Conservation (phyloP, 1,139 yeast species). For the Suhomyces kunorum region DNA sequence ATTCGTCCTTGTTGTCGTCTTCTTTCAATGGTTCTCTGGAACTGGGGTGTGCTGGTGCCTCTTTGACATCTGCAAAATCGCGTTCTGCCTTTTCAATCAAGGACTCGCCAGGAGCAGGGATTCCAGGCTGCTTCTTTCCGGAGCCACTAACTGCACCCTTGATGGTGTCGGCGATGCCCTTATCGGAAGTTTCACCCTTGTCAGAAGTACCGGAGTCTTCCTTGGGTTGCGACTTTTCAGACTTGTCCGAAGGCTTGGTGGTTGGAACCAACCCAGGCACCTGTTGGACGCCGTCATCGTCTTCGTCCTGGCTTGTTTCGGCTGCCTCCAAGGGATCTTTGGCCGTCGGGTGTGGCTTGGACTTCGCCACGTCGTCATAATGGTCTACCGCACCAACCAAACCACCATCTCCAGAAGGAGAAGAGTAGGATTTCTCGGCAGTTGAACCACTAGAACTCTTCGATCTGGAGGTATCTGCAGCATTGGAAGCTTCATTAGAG, state of each 20-base stretch:
- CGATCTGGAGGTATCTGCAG: too few relatives aligned
- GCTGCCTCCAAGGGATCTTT: constrained; percentile 8
- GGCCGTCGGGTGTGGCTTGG: constrained; percentile 21
- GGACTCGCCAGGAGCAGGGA: constrained; percentile 19
- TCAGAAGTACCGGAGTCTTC: background rate
- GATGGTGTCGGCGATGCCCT: too few relatives aligned
- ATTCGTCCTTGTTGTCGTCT: background rate
- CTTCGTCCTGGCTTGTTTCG: constrained; percentile 3
- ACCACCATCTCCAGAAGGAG: constrained; percentile 2
- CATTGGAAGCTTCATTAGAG: too few relatives aligned
- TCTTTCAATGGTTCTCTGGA: constrained; percentile 8
- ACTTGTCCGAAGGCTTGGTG: background rate
- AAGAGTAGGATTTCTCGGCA: background rate
- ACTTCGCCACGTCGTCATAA: constrained; percentile 23
- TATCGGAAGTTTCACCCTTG: too few relatives aligned
- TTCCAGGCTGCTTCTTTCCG: constrained; percentile 6
- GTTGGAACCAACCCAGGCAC: constrained; percentile 12
- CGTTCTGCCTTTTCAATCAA: constrained; percentile 27
- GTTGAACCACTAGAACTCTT: constrained; percentile 3
- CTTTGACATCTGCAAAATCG: constrained; percentile 23
- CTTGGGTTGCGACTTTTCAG: background rate
- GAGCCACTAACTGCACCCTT: constrained; percentile 11
- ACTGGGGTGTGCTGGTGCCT: constrained; percentile 23
- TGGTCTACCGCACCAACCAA: constrained; percentile 26
- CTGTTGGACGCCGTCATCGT: constrained; percentile 16